These are phyloP conservation scores for Aspergillus niger DNA, from an alignment of 2,329 filamentous ascomycete genomes.

Conservation along the genomic window DNA sequence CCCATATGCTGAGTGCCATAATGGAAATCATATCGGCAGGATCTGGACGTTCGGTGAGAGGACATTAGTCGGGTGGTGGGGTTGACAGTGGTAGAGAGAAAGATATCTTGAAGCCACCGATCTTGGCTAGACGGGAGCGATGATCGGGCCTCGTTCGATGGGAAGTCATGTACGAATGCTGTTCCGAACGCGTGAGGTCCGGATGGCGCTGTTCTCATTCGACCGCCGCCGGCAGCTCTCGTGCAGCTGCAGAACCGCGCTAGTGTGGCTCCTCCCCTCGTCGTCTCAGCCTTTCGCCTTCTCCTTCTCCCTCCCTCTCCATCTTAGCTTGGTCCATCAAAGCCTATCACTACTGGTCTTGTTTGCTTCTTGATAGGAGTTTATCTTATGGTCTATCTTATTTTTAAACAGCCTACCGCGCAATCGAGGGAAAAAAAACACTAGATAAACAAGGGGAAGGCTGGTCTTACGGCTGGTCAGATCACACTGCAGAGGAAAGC, in stretches of 20 bases:
- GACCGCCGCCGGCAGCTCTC: not conserved
- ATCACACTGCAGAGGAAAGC: not conserved
- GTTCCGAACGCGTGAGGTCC: slow-evolving; percentile 4
- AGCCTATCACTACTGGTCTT: not conserved
- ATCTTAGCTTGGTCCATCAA: not conserved
- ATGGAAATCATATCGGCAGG: slow-evolving; percentile 1
- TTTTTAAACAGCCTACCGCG: not conserved
- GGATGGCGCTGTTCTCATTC: not conserved
- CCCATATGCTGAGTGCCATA: not conserved
- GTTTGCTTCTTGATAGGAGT: not conserved
- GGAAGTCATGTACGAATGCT: no score
- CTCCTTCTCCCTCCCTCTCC: not conserved
- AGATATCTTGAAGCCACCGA: not conserved
- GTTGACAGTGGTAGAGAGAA: not conserved
- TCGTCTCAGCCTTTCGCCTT: slow-evolving; percentile 1
- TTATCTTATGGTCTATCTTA: not conserved
- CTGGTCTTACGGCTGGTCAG: not conserved
- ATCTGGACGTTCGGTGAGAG: not conserved
- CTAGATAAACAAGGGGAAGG: not conserved
- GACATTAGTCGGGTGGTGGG: not conserved
- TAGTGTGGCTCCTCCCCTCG: not conserved
- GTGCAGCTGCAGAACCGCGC: slow-evolving; percentile 2
- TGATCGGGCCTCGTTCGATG: not conserved
- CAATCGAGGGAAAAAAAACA: not conserved
- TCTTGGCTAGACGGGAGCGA: not conserved